A percentile compares a stretch with the other conserved stretches of the same genome.
phyloP scores from a whole-genome alignment of 2,329 filamentous ascomycete genomes.

The Mycogone perniciosa region DNA sequence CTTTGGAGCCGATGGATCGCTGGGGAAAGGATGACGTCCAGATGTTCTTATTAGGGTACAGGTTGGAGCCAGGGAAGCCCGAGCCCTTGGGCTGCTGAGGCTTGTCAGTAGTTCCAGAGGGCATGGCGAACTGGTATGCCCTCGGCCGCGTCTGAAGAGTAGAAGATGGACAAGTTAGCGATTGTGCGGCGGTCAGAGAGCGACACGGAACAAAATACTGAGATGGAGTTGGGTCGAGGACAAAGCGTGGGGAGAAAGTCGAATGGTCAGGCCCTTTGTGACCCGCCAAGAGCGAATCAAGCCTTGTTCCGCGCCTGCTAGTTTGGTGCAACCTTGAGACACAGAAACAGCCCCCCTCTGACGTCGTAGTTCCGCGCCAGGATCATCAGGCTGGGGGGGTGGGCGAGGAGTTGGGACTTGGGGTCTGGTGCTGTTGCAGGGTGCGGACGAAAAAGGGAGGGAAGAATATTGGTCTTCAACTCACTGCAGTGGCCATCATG shows the following conservation, averaged over 20 bases:
- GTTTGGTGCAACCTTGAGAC: conserved; percentile 31
- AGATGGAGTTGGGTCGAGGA: conserved; percentile 10
- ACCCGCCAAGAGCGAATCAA: conserved; percentile 23
- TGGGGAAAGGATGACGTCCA: conserved; percentile 36
- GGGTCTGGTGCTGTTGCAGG: conserved; percentile 6
- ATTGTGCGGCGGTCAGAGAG: conserved; percentile 17
- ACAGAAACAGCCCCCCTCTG: conserved; percentile 29
- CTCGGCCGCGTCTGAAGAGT: conserved; percentile 29
- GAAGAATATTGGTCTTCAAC: conserved; percentile 18
- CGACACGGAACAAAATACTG: conserved; percentile 9
- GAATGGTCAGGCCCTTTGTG: conserved; percentile 9
- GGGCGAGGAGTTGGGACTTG: conserved; percentile 4
- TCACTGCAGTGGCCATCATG: conserved; percentile 34
- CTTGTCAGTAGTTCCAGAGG: conserved; percentile 26
- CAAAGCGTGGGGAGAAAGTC: conserved; percentile 9
- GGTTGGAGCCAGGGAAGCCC: conserved; percentile 28
- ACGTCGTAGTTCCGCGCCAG: conserved; percentile 22
- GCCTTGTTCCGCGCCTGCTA: conserved; percentile 23
- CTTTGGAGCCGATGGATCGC: conserved; percentile 41
- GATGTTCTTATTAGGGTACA: conserved; percentile 32
- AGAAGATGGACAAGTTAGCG: conserved; percentile 13
- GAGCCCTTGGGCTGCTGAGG: conserved; percentile 35
- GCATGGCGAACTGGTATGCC: conserved; percentile 34
- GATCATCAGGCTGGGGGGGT: conserved; percentile 5
- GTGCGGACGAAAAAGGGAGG: conserved; percentile 3